Conservation (phyloP, 129 eudicot genomes). For the Smallanthus sonchifolius region DNA sequence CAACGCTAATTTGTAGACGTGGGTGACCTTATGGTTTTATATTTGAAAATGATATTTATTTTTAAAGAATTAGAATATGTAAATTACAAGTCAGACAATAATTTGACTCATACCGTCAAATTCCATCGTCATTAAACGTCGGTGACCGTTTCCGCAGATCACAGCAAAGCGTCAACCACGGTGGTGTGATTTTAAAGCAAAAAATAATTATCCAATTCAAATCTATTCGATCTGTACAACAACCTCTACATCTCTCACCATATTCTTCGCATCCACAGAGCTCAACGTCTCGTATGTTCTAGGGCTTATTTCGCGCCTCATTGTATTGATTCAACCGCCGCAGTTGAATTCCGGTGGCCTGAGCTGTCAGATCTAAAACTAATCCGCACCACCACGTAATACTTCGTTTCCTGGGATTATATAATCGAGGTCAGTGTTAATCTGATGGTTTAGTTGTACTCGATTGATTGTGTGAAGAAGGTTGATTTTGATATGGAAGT, state of each 20-base stretch:
- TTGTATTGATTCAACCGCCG: constrained; percentile 16
- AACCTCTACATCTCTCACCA: constrained; percentile 20
- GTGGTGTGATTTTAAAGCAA: constrained; percentile 27
- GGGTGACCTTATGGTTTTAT: too few relatives aligned
- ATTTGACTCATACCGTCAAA: constrained; percentile 18
- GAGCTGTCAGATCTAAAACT: constrained; percentile 27
- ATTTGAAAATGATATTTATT: too few relatives aligned
- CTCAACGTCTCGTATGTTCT: constrained; percentile 3
- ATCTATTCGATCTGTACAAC: constrained; percentile 17
- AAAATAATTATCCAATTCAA: not conserved
- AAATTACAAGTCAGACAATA: constrained; percentile 22
- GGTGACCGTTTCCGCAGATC: constrained; percentile 30
- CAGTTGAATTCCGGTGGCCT: constrained; percentile 21
- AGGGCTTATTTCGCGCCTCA: constrained; percentile 34
- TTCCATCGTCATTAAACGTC: constrained; percentile 9
- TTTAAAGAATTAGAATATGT: not conserved
- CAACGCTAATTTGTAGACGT: too few relatives aligned
- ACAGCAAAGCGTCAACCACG: constrained; percentile 29
- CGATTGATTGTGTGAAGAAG: constrained; percentile 10
- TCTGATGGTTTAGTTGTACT: not conserved
- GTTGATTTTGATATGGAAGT: constrained; percentile 9
- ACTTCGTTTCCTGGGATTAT: constrained; percentile 4
- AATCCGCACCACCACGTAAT: not conserved
- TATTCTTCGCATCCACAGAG: constrained; percentile 19
- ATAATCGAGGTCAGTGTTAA: constrained; percentile 26